Evolutionary conservation across 352 stramenopile genomes (phyloP).

Genomic region (Nothophytophthora sp.): DNA sequence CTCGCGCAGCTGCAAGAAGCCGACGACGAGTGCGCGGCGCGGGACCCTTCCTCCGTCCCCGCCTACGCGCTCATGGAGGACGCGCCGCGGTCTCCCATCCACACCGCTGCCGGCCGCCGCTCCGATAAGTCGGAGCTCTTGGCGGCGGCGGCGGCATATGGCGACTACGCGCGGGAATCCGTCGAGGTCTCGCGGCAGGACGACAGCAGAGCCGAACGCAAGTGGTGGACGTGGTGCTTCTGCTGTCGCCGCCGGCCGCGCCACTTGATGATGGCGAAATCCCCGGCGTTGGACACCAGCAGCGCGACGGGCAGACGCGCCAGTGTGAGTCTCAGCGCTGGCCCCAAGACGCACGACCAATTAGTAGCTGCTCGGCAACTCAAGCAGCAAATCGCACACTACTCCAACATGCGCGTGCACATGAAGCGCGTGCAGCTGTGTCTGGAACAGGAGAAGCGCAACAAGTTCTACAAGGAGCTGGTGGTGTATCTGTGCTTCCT

Average conservation of each 20-base stretch:
- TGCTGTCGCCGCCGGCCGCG: constrained; percentile 4
- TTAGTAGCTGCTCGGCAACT: constrained; percentile 36
- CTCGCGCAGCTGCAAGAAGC: constrained; percentile 12
- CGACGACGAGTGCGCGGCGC: constrained; percentile 15
- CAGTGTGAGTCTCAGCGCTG: constrained; percentile 14
- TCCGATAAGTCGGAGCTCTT: constrained; percentile 31
- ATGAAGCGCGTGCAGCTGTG: constrained; percentile 85
- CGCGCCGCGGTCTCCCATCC: constrained; percentile 1
- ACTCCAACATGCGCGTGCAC: constrained; percentile 83
- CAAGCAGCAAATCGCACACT: constrained; percentile 61
- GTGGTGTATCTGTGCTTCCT: constrained; percentile 77
- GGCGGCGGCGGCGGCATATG: constrained; percentile 6
- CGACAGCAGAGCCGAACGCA: constrained; percentile 6
- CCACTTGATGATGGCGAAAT: constrained; percentile 1
- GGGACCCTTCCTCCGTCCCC: constrained; percentile 12
- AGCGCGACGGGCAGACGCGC: constrained; percentile 11
- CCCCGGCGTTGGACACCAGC: constrained; percentile 12
- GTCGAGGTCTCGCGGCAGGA: background rate
- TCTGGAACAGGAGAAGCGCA: constrained; percentile 81
- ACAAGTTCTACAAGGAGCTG: constrained; percentile 83
- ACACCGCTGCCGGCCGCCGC: constrained; percentile 7
- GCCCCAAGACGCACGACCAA: constrained; percentile 38
- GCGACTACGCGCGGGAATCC: constrained; percentile 12
- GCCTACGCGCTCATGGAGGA: constrained; percentile 37
- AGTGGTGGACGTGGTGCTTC: constrained; percentile 17